A percentile compares a stretch with the other conserved stretches of the same genome.
These are phyloP conservation scores for Neurospora sp. DNA, from an alignment of 495 filamentous ascomycete genomes.

Conservation along the genomic window DNA sequence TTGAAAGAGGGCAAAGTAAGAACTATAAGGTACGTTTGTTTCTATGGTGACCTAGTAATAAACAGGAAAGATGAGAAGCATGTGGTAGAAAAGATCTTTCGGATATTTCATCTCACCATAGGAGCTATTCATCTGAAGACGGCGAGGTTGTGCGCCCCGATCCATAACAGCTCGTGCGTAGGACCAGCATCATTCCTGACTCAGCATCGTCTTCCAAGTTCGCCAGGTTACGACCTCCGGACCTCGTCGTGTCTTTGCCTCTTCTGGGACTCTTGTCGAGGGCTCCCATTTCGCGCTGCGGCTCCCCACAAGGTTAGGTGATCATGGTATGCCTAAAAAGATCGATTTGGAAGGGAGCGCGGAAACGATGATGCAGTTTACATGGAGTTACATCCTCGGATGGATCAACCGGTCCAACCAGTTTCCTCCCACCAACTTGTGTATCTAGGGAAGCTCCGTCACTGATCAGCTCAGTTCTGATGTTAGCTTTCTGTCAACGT, in stretches of 20 bases:
- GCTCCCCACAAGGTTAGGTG: not conserved
- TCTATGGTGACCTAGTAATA: not conserved
- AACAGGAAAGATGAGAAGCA: not conserved
- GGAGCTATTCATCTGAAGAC: not conserved
- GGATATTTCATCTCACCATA: not conserved
- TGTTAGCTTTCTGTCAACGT: not conserved
- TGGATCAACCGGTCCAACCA: not conserved
- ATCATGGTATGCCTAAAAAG: not conserved
- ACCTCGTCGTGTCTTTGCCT: not conserved
- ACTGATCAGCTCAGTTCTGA: not conserved
- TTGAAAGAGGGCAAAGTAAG: not conserved
- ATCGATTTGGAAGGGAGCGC: not conserved
- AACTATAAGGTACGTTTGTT: not conserved
- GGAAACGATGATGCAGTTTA: not conserved
- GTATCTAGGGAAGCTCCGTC: not conserved
- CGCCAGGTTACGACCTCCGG: not conserved
- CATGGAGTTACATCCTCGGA: not conserved
- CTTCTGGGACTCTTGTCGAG: not conserved
- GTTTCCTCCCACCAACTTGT: not conserved
- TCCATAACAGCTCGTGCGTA: not conserved
- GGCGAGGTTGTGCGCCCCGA: not conserved
- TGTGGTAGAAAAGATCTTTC: not conserved
- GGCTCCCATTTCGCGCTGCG: not conserved
- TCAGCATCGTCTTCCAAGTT: not conserved
- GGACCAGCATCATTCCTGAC: not conserved